Base-by-base conservation (phyloP, 208 protist species). In the Leishmania turanica region DNA sequence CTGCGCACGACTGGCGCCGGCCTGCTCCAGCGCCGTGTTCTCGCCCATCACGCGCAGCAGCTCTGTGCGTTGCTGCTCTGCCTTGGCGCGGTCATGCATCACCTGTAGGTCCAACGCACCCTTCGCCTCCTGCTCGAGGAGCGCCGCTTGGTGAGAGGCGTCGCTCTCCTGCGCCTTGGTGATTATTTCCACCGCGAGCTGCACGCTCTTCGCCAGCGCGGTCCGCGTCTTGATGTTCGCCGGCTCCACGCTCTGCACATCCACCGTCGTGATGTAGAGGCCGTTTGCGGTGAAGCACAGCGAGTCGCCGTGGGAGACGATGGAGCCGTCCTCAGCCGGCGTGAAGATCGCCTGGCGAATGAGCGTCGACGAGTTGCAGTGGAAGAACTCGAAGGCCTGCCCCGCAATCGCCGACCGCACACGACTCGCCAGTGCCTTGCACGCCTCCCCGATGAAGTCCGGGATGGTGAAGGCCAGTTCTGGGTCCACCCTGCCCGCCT, bases 371-470 rank as follows among this genome's bases (percentile, higher is more conserved):
- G 97, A 99, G 87, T 98, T 93, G 70, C 94, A 92, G 86, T 99
- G 99, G 89, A 99, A 99, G 80, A 98, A 86, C 87, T 99, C 99
- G 84, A 99, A 99, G 5, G 96, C 88, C 24, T 90, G 89, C 0
- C 75, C 47, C 6, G 98, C 98, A 21, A 99, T 96, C 62, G 90
- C 90, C 42, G 94, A 97, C 69, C 99, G 96, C 60, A 99, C 90
- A 74, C 96, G 91, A 58, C 94, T 98, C 31, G 97, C 98, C 53
- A 99, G 96, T 37, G 96, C 94, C 77, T 98, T 98, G 90, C 98
- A 99, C 27, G 91, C 90, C 87, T 99, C 97, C 31, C 99, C 98
- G 64, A 99, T 90, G 84, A 99, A 99, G 91, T 99, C 99, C 34
- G 98, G 92, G 19, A 98, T 89, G 40, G 84, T 85, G 86, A 99